Base-by-base conservation (phyloP, 331 rosid species). In the Pyracantha coccinea region DNA sequence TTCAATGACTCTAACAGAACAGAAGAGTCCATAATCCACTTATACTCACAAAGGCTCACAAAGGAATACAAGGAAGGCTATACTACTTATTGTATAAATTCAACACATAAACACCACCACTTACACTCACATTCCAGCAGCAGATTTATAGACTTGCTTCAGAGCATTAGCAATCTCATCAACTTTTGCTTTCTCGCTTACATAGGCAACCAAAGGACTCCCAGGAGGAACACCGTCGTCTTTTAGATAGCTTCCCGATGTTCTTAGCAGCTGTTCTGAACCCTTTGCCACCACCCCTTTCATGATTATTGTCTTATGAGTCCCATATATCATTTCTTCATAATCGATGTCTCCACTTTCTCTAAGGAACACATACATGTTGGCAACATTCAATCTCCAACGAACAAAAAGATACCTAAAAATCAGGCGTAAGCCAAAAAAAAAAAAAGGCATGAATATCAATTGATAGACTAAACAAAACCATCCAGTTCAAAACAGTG, bases 311-410 rank as follows among this genome's bases (percentile, higher is more conserved):
- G 95, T 89, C 86, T 87, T 90, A 80, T 92, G 96, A 69, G 91
- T 86, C 85, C 98, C 98, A 7, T 91, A 79, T 64, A 92, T 92
- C 93, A 92, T 64, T 79, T 92, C 98, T 69, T 92, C 98, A 44
- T 78, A 83, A 82, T 92, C 98, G 0, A 93, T 89, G 86, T 92
- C 98, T 53, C 98, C 96, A 16, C 83, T 85, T 84, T 92, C 93
- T 50, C 98, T 96, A 1, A 90, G 85, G 63, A 92, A 73, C 38
- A 92, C 95, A 72, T 81, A 88, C 98, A 92, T 92, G 84, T 89
- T 92, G 27, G 93, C 87, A 20, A 92, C 86, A 44, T 86, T 90
- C 72, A 90, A 60, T 76, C 91, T 84, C 98, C 98, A 92, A 5
- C 98, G 91, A 25, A 92, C 98, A 66, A 92, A 92, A 33, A 92